Percentiles rank a stretch among this genome's conserved stretches.
Conservation (phyloP, 2,329 filamentous ascomycete genomes). For the Fusarium compactum region DNA sequence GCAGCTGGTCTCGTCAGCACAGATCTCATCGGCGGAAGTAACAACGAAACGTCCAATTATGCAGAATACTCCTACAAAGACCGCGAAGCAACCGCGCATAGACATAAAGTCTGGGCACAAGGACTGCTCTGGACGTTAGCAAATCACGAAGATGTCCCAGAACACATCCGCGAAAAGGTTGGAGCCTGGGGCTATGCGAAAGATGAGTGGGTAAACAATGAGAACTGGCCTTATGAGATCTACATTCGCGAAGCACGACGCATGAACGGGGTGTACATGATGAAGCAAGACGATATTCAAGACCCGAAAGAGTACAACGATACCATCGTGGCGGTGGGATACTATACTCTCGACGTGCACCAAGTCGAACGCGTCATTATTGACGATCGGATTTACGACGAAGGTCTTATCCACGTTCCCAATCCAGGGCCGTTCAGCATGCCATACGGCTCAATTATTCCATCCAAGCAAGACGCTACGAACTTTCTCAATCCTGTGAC, state of each 20-base stretch:
- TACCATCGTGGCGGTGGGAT: constrained; percentile 18
- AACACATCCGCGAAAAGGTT: background rate
- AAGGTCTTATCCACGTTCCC: constrained; percentile 25
- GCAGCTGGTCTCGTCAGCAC: constrained; percentile 33
- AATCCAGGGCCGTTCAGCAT: constrained; percentile 20
- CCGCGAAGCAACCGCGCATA: background rate
- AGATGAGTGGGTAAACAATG: constrained; percentile 22
- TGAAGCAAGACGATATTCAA: constrained; percentile 31
- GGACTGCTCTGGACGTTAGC: constrained; percentile 31
- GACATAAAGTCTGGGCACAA: constrained; percentile 29
- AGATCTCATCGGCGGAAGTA: constrained; percentile 30
- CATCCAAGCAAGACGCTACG: constrained; percentile 1
- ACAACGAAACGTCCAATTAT: constrained; percentile 24
- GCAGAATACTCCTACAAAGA: constrained; percentile 30
- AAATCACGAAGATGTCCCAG: constrained; percentile 15
- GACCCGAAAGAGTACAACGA: constrained; percentile 4
- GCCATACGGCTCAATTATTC: constrained; percentile 18
- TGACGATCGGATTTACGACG: constrained; percentile 18
- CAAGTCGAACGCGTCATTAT: constrained; percentile 31
- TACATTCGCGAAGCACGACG: constrained; percentile 31
- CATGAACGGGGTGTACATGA: constrained; percentile 30
- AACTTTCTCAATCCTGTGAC: constrained; percentile 37
- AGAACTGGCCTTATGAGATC: constrained; percentile 31
- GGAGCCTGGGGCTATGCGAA: constrained; percentile 30
- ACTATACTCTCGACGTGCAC: constrained; percentile 32